Evolutionary conservation across 352 stramenopile genomes (phyloP), one percentile per base, ranked within the genome.

Genomic region (Phytophthora citricola): DNA sequence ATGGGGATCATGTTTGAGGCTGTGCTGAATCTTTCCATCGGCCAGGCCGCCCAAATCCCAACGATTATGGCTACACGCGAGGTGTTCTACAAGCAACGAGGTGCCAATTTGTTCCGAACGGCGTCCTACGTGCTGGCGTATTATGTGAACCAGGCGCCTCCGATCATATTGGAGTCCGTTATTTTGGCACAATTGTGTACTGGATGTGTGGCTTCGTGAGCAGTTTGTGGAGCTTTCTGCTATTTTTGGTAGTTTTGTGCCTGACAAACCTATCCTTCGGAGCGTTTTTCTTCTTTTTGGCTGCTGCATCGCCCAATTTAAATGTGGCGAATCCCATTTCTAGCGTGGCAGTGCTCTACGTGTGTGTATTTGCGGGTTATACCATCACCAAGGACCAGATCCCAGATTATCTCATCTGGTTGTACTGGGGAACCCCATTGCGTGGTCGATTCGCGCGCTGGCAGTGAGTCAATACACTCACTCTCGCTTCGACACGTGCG

Each of bases 161-260:
- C 47, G 4, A 46, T 58, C 15, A 26, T 65, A 15, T 0, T 66
- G 1, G 58, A 66, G 17, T 72, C 73, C 1, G 51, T 91, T 0
- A 51, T 90, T 9, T 95, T 95, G 83, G 81, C 6, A 76, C 71
- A 2, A 67, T 95, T 46, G 49, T 93, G 0, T 95, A 95, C 55
- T 95, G 79, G 71, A 66, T 66, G 58, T 79, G 89, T 43, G 87
- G 87, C 11, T 75, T 93, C 22, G 68, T 66, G 38, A 44, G 14
- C 20, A 55, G 0, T 7, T 41, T 46, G 0, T 17, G 9, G 17
- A 24, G 34, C n/a, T 74, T 68, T 48, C 14, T 55, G 15, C 26
- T 58, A 17, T 85, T 82, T 45, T 6, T 77, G 34, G 34, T 76
- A 4, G 63, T 92, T 15, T 20, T 56, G 4, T 31, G 29, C 24